phyloP scores from a whole-genome alignment of 805 yeast species.

The Yarrowia sp. region DNA sequence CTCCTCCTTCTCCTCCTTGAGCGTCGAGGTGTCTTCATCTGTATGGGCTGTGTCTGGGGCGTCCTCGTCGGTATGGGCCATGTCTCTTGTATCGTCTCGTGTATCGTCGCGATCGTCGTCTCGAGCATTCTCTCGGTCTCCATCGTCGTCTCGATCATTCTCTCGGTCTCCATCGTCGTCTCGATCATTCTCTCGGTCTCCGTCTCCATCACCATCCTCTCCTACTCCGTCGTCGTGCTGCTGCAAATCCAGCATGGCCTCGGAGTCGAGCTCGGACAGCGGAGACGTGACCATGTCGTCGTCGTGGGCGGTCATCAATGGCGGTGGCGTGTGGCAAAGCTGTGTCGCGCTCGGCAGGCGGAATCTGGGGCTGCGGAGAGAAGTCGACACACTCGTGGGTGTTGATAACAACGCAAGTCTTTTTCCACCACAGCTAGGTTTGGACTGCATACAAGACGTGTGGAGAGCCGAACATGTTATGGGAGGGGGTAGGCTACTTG shows the following conservation, averaged over 20 bases:
- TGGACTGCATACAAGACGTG: conserved; percentile 21
- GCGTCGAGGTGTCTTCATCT: too few species aligned
- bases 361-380: too few species aligned
- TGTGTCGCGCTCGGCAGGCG: too few species aligned
- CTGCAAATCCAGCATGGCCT: conserved; percentile 22
- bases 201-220: not conserved
- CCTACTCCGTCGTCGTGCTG: not conserved
- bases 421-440: conserved; percentile 19
- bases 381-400: too few species aligned
- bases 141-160: too few species aligned
- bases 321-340: not conserved
- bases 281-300: conserved; percentile 28
- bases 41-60: too few species aligned
- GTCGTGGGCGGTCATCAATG: conserved; percentile 22
- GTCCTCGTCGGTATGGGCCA: too few species aligned
- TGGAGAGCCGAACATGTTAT: conserved; percentile 14
- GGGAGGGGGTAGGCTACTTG: not conserved
- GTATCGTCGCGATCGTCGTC: too few species aligned
- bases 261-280: conserved; percentile 26
- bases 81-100: too few species aligned
- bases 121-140: too few species aligned
- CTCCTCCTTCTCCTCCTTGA: too few species aligned
- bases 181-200: not conserved
- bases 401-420: conserved; percentile 26
- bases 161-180: not conserved